Base-by-base conservation (phyloP, 2,329 filamentous ascomycete genomes). In the Arachnomyces sp. region DNA sequence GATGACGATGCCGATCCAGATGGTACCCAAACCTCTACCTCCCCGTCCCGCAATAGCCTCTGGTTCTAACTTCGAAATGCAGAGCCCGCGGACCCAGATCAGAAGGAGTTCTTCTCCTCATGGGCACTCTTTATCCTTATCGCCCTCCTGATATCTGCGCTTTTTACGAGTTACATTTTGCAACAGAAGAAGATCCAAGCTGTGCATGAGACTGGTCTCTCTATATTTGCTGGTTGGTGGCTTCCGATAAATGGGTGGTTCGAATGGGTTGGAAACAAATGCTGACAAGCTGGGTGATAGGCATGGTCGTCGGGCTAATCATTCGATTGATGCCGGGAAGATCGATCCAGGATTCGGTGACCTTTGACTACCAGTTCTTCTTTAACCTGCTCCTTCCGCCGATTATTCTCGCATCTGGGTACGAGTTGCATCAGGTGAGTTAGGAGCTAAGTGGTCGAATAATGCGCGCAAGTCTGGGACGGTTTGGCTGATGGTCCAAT, bases 341-440 rank as follows among this genome's bases (percentile, higher is more conserved):
- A 47, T 86, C 83, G 47, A 88, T 98, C 54, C 82, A 89, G 61
- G 84, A 85, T 59, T 81, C 86, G 49, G 88, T 98, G 57, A 94
- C 83, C 64, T 98, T 98, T 72, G 84, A 96, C 69, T 95, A 95
- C 62, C 89, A 96, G 60, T 94, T 96, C 72, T 98, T 98, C 73
- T 98, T 98, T 74, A 98, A 98, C 64, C 77, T 98, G 34, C 78
- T 98, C 9, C 83, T 98, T n/a, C 92, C 92, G 29, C 92, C 92
- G 42, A 98, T 98, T 59, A 98, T 98, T 60, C 75, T 98, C 18
- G 90, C 89, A 12, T 95, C 90, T 12, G 92, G 92, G 40, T 98
- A 96, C 67, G 92, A 98, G 65, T 67, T 98, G 45, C 92, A 98
- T 63, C 92, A 98, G 61, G 72, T 75, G 40, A 42, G 66, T 43